Evolutionary conservation across 305 asterid species (phyloP).

Genomic region (Solanum hybrid): DNA sequence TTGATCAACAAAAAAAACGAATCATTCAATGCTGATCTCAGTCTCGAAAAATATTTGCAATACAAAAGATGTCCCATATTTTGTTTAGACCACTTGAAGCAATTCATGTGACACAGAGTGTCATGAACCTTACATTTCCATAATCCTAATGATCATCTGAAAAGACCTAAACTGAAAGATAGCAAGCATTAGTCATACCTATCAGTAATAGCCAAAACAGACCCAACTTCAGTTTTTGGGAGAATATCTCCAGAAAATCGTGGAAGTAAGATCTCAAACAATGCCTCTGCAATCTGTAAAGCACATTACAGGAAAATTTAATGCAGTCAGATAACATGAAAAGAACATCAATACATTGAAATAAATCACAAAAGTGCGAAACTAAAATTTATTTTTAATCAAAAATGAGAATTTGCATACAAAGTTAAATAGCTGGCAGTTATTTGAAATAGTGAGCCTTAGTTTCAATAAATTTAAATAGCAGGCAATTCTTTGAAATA

Average conservation of each 20-base stretch:
- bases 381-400: not conserved
- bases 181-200: conserved; percentile 33
- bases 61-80: not conserved
- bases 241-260: conserved; percentile 83
- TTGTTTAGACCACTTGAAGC: not conserved
- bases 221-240: conserved; percentile 86
- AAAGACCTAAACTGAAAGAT: conserved; percentile 3
- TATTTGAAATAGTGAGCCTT: not conserved
- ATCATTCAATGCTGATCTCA: not conserved
- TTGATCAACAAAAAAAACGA: not conserved
- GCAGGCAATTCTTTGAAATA: not conserved
- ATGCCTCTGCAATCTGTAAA: conserved; percentile 77
- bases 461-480: not conserved
- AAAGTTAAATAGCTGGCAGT: not conserved
- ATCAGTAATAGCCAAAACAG: conserved; percentile 74
- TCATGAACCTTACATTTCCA: not conserved
- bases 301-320: not conserved
- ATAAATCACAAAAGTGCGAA: not conserved
- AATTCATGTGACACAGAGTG: not conserved
- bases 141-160: not conserved
- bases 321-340: not conserved
- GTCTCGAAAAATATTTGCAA: not conserved
- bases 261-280: conserved; percentile 83
- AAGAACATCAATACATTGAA: not conserved
- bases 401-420: not conserved